Evolutionary conservation across 106 monocot species (phyloP), one percentile per base, ranked within the genome.

Genomic region (Dioscorea dumetorum): DNA sequence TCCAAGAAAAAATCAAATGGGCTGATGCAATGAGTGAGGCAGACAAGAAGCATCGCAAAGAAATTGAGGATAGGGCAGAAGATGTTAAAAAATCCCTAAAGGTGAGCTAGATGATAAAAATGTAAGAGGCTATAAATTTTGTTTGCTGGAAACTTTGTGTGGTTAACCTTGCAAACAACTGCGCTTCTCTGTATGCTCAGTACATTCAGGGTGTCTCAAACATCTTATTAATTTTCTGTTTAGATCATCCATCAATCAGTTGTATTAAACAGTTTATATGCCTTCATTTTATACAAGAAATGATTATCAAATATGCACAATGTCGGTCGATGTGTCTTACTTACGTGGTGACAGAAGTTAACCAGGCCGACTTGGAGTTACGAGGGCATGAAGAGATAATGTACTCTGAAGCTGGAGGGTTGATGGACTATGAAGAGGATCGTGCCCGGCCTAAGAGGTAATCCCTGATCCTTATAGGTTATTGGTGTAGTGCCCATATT

Each of bases 1-100:
- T 97, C 67, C 97, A 97, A 82, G 97, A 91, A 32, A 97, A 97
- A 76, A 97, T 97, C 62, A 97, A 81, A 69, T 97, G 91, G 91
- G 97, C 97, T 54, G 97, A 97, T 74, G 72, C 60, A 60, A 97
- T 84, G 89, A 91, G 77, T 60, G 97, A 97, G 60, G 84, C 69
- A 34, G 76, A 82, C 75, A 85, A 82, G 64, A 92, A 82, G 79
- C 97, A 97, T 71, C 73, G 76, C 23, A 92, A 97, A 41, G 97
- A 97, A 66, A 65, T 97, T 67, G 91, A 91, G 57, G 97, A 97
- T 20, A 91, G 74, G 71, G 81, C 82, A 34, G 97, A 97, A 78
- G 97, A 97, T 28, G 80, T 87, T 15, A 97, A 97, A 63, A 91
- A 92, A 76, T 80, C 91, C 34, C 24, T 91, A 50, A 91, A 92